These are phyloP conservation scores for Microstegium vimineum DNA, from an alignment of 176 grass and related monocot genomes.

Conservation along the genomic window DNA sequence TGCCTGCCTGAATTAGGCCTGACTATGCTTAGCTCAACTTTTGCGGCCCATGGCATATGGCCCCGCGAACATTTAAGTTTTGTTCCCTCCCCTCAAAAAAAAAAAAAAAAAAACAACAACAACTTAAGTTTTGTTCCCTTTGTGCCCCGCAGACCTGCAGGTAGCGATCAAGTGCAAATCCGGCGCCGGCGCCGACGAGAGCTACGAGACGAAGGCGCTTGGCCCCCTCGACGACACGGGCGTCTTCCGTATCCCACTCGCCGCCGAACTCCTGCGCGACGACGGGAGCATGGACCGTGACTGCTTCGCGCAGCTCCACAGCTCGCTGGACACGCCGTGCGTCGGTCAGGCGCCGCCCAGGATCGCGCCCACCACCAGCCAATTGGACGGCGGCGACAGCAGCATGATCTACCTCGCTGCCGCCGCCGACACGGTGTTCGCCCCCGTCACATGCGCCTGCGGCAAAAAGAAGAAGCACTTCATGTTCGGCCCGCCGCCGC, in stretches of 20 bases:
- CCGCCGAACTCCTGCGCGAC: constrained; percentile 11
- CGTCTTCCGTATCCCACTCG: constrained; percentile 48
- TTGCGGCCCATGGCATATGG: background rate
- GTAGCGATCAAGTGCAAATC: constrained; percentile 55
- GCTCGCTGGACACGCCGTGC: constrained; percentile 45
- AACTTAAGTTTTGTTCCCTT: background rate
- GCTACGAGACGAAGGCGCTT: constrained; percentile 46
- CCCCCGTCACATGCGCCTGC: constrained; percentile 36
- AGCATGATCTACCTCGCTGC: constrained; percentile 18
- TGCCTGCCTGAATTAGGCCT: background rate
- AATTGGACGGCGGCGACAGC: background rate
- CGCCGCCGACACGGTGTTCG: constrained; percentile 13
- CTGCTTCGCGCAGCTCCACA: constrained; percentile 65
- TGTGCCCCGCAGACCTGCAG: constrained; percentile 39
- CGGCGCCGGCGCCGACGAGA: constrained; percentile 16
- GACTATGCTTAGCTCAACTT: background rate
- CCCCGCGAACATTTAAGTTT: background rate
- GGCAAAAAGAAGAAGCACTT: constrained; percentile 56
- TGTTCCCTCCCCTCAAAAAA: too few relatives aligned
- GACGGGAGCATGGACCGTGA: constrained; percentile 40
- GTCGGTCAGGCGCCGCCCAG: constrained; percentile 35
- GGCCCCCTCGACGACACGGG: constrained; percentile 41
- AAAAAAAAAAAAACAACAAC: too few relatives aligned
- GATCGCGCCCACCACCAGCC: constrained; percentile 23
- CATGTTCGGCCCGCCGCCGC: constrained; percentile 43